Base-by-base conservation (phyloP, 345 rosid species). In the Hypericum perforatum region DNA sequence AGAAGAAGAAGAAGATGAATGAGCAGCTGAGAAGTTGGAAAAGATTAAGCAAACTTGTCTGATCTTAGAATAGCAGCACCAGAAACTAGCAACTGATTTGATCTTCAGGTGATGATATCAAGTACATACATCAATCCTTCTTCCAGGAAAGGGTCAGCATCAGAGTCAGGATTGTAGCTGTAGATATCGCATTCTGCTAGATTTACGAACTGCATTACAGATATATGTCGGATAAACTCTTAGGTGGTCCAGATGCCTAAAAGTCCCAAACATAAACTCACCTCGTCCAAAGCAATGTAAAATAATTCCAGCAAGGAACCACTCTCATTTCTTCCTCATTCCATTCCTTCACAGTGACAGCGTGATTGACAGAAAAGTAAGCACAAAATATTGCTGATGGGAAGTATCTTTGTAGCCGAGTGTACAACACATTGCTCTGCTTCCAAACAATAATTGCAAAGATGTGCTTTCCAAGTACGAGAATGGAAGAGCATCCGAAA, bases 261-360 rank as follows among this genome's bases (percentile, higher is more conserved):
- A 4, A 3, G 7, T 49, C 32, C 12, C 39, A 29, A 9, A 52
- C 57, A 11, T 22, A 51, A 47, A 49, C 67, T 67, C 62, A 88
- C 98, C 96, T 88, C 98, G 69, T 92, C 98, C 53, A 92, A 78
- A 65, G 95, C 95, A 77, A 76, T 73, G 76, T 78, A 81, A 52
- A 92, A 42, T 11, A 82, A 70, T 60, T 83, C 96, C 45, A 85
- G 77, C 10, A 92, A 75, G 53, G 95, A 81, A 70, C 78, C 65
- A 45, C 74, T 85, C 51, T 68, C 95, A 55, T 85, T 74, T 5
- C 37, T 51, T 73, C 78, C 78, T 74, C 87, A 47, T 51, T 12
- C 96, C 96, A 91, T 65, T 74, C 95, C 98, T 87, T 65, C n/a
- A 39, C 6, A 63, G 41, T 39, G 11, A 12, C 43, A 43, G 43